Conservation (phyloP, 345 rosid species). For the Murraya paniculata region DNA sequence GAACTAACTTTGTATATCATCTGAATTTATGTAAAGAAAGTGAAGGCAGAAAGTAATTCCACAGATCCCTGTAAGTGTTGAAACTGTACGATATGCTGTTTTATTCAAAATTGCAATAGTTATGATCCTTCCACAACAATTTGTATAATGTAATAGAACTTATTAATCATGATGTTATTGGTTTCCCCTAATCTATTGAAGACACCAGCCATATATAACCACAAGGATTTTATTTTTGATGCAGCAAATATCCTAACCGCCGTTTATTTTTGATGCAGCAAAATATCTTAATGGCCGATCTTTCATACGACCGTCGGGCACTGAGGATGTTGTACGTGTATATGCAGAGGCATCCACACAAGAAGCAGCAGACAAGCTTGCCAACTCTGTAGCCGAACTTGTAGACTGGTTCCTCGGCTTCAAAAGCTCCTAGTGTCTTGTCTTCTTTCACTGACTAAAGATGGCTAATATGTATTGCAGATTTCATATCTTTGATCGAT, state of each 20-base stretch:
- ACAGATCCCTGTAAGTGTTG: not conserved
- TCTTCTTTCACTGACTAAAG: not conserved
- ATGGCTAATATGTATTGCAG: not conserved
- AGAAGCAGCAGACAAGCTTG: slow-evolving; percentile 74
- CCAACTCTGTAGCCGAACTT: slow-evolving; percentile 59
- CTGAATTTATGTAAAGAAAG: not conserved
- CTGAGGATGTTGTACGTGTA: slow-evolving; percentile 89
- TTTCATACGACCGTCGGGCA: slow-evolving; percentile 88
- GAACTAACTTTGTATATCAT: not conserved
- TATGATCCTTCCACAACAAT: not conserved
- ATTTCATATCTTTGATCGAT: slow-evolving; percentile 3
- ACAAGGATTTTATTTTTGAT: not conserved
- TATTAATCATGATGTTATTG: not conserved
- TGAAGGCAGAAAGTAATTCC: not conserved
- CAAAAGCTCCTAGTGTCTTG: slow-evolving; percentile 12
- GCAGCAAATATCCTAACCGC: slow-evolving; percentile 61
- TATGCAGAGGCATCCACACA: slow-evolving; percentile 93
- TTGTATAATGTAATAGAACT: not conserved
- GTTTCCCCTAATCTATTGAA: not conserved
- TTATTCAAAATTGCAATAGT: not conserved
- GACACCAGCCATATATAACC: not conserved
- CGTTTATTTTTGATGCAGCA: slow-evolving; percentile 43
- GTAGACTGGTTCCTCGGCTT: slow-evolving; percentile 62
- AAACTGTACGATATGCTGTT: not conserved
- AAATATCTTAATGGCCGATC: slow-evolving; percentile 61